Percentiles rank a stretch among this genome's conserved stretches.
phyloP scores from a whole-genome alignment of 2,329 filamentous ascomycete genomes.

The Colletotrichum phormii region DNA sequence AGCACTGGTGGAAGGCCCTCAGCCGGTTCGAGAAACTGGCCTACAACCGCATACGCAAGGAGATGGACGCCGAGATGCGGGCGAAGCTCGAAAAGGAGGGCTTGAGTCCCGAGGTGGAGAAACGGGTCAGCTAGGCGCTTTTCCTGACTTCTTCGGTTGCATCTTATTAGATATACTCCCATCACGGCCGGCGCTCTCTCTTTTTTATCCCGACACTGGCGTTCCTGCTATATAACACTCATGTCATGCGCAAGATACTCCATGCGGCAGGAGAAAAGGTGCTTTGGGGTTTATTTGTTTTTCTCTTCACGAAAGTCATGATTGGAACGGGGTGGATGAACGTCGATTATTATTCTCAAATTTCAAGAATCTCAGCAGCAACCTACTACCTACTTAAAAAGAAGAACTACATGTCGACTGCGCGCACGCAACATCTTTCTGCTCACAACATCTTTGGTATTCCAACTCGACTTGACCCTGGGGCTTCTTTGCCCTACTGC shows the following conservation, averaged over 20 bases:
- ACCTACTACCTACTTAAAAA: conserved; percentile 4
- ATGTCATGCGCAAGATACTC: background rate
- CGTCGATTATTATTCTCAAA: conserved; percentile 29
- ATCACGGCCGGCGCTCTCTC: conserved; percentile 17
- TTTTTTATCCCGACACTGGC: conserved; percentile 6
- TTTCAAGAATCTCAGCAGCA: conserved; percentile 35
- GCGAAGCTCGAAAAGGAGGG: conserved; percentile 59
- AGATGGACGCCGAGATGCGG: conserved; percentile 64
- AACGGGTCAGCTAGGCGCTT: conserved; percentile 58
- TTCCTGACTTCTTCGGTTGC: conserved; percentile 21
- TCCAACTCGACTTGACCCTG: background rate
- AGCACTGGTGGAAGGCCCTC: conserved; percentile 90
- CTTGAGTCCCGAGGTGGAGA: conserved; percentile 54
- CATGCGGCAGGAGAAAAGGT: background rate
- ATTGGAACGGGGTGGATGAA: conserved; percentile 30
- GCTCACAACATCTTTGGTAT: conserved; percentile 19
- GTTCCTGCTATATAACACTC: conserved; percentile 3
- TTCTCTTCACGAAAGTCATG: conserved; percentile 30
- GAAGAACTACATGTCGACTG: conserved; percentile 14
- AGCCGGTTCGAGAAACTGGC: conserved; percentile 91
- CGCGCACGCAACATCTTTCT: background rate
- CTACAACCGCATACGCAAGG: conserved; percentile 82
- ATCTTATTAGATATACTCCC: conserved; percentile 21
- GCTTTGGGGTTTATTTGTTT: background rate
- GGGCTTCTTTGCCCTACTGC: background rate